Evolutionary conservation across 2,329 filamentous ascomycete species (phyloP).

Genomic region (Fusarium annulatum): DNA sequence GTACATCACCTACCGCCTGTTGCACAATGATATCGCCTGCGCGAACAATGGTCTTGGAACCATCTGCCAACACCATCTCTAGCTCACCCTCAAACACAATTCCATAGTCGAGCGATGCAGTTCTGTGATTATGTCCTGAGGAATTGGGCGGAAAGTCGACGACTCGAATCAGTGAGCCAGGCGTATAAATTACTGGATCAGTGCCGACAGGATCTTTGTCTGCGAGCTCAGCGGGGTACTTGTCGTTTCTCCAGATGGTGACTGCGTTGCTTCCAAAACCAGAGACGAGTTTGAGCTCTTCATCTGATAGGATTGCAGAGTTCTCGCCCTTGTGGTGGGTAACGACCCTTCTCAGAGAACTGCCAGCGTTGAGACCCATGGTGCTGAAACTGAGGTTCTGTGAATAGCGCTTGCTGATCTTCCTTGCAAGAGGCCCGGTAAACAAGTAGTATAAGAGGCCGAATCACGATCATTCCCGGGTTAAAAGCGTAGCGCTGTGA

Average conservation of each 20-base stretch:
- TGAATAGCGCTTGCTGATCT: neutral
- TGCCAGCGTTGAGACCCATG: neutral
- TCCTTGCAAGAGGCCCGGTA: too few species aligned
- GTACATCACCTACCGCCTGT: neutral
- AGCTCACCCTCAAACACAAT: neutral
- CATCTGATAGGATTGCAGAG: neutral
- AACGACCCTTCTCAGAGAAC: neutral
- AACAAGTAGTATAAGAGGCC: neutral
- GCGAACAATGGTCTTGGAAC: neutral
- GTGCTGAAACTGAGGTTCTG: too few species aligned
- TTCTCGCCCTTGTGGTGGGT: neutral
- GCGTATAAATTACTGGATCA: neutral
- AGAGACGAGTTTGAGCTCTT: neutral
- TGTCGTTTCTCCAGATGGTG: neutral
- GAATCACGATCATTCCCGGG: too few species aligned
- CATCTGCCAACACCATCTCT: neutral
- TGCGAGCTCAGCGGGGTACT: neutral
- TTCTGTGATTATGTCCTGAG: neutral
- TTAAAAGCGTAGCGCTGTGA: neutral
- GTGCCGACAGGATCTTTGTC: neutral
- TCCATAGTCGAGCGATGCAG: constrained; percentile 2
- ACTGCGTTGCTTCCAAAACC: neutral
- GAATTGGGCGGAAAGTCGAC: constrained; percentile 1
- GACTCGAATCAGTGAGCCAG: neutral
- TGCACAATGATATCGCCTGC: neutral